A percentile compares a stretch with the other conserved stretches of the same genome.
phyloP scores from a whole-genome alignment of 23 red algal species.

The Gracilaria caudata region DNA sequence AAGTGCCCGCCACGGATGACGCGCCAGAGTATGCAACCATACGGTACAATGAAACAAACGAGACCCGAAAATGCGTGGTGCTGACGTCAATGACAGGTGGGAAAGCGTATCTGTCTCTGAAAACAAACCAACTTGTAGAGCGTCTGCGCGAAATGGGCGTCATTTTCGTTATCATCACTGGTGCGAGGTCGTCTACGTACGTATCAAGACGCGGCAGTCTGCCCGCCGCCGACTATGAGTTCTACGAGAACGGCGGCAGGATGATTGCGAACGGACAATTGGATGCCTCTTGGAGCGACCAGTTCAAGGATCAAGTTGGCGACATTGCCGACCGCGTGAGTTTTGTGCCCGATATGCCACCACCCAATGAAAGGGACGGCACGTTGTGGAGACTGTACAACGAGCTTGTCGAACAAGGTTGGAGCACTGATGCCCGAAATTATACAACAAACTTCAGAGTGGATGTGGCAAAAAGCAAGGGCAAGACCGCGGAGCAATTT shows the following conservation, averaged over 20 bases:
- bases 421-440: constrained; percentile 74
- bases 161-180: constrained; percentile 90
- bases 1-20: neutral
- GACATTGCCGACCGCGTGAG: constrained; percentile 32
- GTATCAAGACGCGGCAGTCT: constrained; percentile 53
- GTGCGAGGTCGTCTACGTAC: constrained; percentile 89
- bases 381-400: constrained; percentile 62
- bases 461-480: constrained; percentile 53
- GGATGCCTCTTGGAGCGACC: constrained; percentile 57
- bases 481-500: constrained; percentile 35
- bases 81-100: constrained; percentile 67
- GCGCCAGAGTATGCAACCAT: constrained; percentile 40
- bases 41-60: constrained; percentile 63
- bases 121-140: constrained; percentile 63
- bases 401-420: constrained; percentile 42
- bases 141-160: constrained; percentile 65
- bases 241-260: constrained; percentile 92
- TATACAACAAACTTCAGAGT: constrained; percentile 91
- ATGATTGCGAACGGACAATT: constrained; percentile 52
- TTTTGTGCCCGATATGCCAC: constrained; percentile 27
- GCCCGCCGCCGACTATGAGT: constrained; percentile 85
- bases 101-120: constrained; percentile 66
- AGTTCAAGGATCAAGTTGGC: constrained; percentile 57
- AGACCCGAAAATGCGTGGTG: constrained; percentile 48
- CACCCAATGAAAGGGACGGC: constrained; percentile 28